Evolutionary conservation across 108 stramenopile species (phyloP).

Genomic region (Epithemia pelagica): DNA sequence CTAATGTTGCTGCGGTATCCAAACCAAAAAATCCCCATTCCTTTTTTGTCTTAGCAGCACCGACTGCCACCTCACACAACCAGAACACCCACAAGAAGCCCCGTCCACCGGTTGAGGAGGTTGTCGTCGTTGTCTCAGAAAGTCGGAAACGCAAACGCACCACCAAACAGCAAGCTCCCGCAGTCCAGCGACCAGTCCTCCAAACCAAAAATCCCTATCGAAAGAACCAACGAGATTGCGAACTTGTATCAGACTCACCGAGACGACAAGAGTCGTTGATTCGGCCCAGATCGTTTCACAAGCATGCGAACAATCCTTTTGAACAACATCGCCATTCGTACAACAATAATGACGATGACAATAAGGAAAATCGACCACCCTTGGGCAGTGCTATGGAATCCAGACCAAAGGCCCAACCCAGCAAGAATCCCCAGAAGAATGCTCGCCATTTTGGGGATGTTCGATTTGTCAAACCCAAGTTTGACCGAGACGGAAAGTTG

Average conservation of each 20-base stretch:
- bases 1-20: not conserved
- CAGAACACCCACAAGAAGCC: too few relatives aligned
- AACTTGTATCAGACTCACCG: not conserved
- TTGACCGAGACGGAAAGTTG: not conserved
- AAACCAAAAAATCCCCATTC: not conserved
- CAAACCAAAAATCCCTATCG: not conserved
- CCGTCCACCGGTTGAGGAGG: not conserved
- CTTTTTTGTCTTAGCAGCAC: not conserved
- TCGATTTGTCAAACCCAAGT: constrained; percentile 5
- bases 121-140: not conserved
- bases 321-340: not conserved
- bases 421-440: too few relatives aligned
- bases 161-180: not conserved
- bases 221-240: not conserved
- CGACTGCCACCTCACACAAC: not conserved
- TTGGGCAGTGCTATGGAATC: too few relatives aligned
- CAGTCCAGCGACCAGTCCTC: not conserved
- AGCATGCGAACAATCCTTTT: not conserved
- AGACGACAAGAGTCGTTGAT: not conserved
- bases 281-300: not conserved
- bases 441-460: too few relatives aligned
- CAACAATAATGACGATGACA: too few relatives aligned
- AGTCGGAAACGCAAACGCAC: not conserved
- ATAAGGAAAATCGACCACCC: too few relatives aligned
- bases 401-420: too few relatives aligned